Base-by-base conservation (phyloP, 345 rosid species). In the Raphanus raphanistrum region DNA sequence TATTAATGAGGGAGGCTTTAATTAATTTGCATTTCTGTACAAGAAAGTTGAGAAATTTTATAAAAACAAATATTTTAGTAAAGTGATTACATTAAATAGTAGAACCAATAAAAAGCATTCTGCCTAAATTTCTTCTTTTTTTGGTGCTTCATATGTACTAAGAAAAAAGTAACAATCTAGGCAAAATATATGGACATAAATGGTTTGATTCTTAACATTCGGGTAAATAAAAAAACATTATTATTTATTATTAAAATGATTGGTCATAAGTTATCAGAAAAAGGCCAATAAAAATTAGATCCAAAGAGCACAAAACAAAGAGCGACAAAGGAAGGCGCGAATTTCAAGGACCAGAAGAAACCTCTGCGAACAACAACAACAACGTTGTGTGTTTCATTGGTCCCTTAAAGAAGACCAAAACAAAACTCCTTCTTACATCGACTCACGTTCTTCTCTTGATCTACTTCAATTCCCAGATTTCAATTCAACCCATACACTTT, bases 271-370 rank as follows among this genome's bases (percentile, higher is more conserved):
- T 17, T 35, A 17, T 64, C 7, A 25, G 54, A 26, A 26, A 64
- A 76, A 68, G 9, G 62, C 63, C 50, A 17, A 75, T 69, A 28
- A 32, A 50, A 67, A 26, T 13, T 12, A 38, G 48, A 67, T 59
- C 67, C 73, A 8, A 75, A 77, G 3, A 54, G 10, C 6, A 28
- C 5, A 31, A 27, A 73, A 26, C 21, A 35, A 29, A 21, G 45
- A 27, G 65, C 7, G 1, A 21, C 31, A 33, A 29, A 61, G 69
- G 72, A 75, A 74, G 86, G 92, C 90, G 88, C 88, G 85, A 85
- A 81, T 63, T 73, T 72, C 79, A 7, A 82, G 76, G 71, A 66
- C 72, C 73, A 38, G 8, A 67, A 57, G 5, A 67, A 33, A 3
- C 55, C 35, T 38, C 52, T 3, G 27, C 73, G n/a, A 57, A 2